Conservation (phyloP, 2,329 filamentous ascomycete genomes). For the Claviceps sp. region DNA sequence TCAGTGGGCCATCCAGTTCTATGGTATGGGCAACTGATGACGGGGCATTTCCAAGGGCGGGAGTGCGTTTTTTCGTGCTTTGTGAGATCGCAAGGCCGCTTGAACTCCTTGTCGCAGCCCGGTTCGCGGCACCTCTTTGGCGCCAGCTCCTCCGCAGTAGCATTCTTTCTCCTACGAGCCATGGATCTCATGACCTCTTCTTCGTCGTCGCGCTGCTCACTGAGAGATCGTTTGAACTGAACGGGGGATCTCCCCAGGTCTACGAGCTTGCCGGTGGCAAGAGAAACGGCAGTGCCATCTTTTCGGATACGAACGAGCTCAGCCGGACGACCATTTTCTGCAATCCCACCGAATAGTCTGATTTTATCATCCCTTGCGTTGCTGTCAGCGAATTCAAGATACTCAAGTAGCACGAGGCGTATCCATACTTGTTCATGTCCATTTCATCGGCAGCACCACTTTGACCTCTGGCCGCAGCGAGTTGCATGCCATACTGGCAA, state of each 20-base stretch:
- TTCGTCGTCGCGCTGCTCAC: conserved; percentile 60
- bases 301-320: conserved; percentile 75
- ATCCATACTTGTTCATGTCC: conserved; percentile 44
- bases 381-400: conserved; percentile 15
- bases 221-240: conserved; percentile 52
- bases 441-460: conserved; percentile 43
- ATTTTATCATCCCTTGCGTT: conserved; percentile 47
- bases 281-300: conserved; percentile 65
- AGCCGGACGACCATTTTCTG: conserved; percentile 67
- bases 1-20: conserved; percentile 89
- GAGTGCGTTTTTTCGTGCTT: conserved; percentile 98
- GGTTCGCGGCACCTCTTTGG: conserved; percentile 63
- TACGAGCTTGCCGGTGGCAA: conserved; percentile 56
- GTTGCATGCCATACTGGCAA: conserved; percentile 72
- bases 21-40: conserved; percentile 76
- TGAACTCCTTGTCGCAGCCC: conserved; percentile 83
- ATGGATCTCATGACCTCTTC: conserved; percentile 81
- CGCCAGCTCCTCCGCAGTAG: conserved; percentile 69
- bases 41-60: conserved; percentile 85
- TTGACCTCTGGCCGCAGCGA: conserved; percentile 61
- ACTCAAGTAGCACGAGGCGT: conserved; percentile 17
- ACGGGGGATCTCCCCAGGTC: conserved; percentile 38
- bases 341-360: conserved; percentile 67
- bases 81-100: conserved; percentile 89
- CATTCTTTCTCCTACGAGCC: conserved; percentile 91